phyloP scores from a whole-genome alignment of 495 filamentous ascomycete species.

The Talaromyces thailandensis region DNA sequence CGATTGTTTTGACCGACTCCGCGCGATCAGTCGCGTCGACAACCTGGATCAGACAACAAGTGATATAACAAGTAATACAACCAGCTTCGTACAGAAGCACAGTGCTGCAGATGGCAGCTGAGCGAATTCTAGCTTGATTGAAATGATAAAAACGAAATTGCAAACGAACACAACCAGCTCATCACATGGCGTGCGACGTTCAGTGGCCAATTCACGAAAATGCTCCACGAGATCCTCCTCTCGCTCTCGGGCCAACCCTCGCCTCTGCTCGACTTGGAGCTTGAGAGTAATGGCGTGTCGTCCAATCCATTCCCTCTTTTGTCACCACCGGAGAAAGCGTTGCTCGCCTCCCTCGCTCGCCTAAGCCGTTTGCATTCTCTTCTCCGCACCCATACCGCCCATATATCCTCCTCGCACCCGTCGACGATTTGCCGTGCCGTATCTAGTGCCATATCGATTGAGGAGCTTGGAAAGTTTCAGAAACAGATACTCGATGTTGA shows the following conservation, averaged over 20 bases:
- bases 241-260: conserved; percentile 90
- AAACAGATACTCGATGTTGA: conserved; percentile 79
- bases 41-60: not conserved
- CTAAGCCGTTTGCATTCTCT: conserved; percentile 68
- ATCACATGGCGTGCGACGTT: not conserved
- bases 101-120: not conserved
- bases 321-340: conserved; percentile 70
- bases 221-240: conserved; percentile 96
- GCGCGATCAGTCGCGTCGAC: not conserved
- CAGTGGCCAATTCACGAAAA: conserved; percentile 28
- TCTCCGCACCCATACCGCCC: conserved; percentile 51
- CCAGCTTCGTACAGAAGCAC: not conserved
- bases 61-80: not conserved
- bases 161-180: not conserved
- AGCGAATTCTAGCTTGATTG: not conserved
- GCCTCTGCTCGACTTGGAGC: conserved; percentile 55
- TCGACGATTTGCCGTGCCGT: conserved; percentile 82
- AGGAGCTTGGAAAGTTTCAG: conserved; percentile 72
- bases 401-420: conserved; percentile 58
- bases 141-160: not conserved
- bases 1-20: conserved; percentile 2
- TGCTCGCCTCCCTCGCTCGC: conserved; percentile 66
- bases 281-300: conserved; percentile 26
- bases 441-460: conserved; percentile 64
- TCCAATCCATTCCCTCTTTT: conserved; percentile 43